Percentiles rank a stretch among this genome's conserved stretches.
phyloP scores from a whole-genome alignment of 2,329 filamentous ascomycete genomes.

The Claviceps purpurea region DNA sequence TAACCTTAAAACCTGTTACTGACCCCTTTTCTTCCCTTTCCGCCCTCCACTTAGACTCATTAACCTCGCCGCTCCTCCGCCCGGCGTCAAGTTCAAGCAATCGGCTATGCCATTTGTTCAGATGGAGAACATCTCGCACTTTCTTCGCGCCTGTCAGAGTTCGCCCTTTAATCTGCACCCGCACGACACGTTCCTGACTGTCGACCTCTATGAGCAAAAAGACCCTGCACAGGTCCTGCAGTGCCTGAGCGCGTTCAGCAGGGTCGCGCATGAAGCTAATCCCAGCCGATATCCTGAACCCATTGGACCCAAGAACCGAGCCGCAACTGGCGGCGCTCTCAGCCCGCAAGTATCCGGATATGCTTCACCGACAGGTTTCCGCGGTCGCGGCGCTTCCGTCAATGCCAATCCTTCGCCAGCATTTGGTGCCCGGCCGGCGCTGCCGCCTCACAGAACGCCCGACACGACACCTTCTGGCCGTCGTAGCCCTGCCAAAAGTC shows the following conservation, averaged over 20 bases:
- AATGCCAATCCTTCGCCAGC: slow-evolving; percentile 45
- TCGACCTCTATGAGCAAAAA: slow-evolving; percentile 90
- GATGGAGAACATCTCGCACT: slow-evolving; percentile 98
- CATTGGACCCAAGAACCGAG: slow-evolving; percentile 59
- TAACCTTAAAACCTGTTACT: background rate
- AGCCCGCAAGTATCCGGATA: slow-evolving; percentile 54
- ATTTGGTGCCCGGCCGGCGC: slow-evolving; percentile 25
- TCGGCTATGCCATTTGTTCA: slow-evolving; percentile 96
- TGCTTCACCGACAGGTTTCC: slow-evolving; percentile 31
- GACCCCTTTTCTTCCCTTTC: background rate
- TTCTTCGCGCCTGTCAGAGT: slow-evolving; percentile 74
- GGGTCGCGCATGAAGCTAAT: slow-evolving; percentile 63
- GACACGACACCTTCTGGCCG: slow-evolving; percentile 37
- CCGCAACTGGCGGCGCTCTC: slow-evolving; percentile 27
- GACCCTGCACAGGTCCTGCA: slow-evolving; percentile 93
- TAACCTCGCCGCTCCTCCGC: slow-evolving; percentile 64
- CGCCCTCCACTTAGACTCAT: slow-evolving; percentile 48
- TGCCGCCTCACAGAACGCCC: slow-evolving; percentile 37
- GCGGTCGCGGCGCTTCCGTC: slow-evolving; percentile 37
- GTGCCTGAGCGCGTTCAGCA: slow-evolving; percentile 82
- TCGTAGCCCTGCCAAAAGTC: slow-evolving; percentile 51
- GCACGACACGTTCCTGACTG: slow-evolving; percentile 92
- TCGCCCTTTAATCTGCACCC: slow-evolving; percentile 77
- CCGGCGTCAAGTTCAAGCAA: slow-evolving; percentile 77
- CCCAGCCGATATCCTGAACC: slow-evolving; percentile 59